Conservation (phyloP, 2,329 filamentous ascomycete species). For the Neonectria neomacrospora region DNA sequence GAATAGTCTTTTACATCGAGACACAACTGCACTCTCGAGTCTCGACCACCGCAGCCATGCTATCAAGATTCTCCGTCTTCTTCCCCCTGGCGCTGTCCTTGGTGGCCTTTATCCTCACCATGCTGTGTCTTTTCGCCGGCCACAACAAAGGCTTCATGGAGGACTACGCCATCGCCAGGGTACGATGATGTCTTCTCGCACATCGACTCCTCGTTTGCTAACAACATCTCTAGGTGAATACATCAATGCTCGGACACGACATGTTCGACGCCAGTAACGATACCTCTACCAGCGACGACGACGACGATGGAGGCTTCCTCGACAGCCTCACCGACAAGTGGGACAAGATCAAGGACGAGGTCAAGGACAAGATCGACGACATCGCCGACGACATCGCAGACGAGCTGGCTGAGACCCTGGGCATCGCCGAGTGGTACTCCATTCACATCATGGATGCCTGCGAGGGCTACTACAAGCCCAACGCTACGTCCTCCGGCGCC, state of each 20-base stretch:
- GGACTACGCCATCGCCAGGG: constrained; percentile 55
- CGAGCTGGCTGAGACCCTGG: constrained; percentile 55
- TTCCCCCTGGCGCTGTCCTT: constrained; percentile 53
- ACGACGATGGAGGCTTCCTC: constrained; percentile 44
- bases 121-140: constrained; percentile 55
- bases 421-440: constrained; percentile 63
- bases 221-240: constrained; percentile 48
- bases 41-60: constrained; percentile 29
- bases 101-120: constrained; percentile 53
- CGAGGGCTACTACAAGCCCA: constrained; percentile 58
- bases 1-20: not conserved
- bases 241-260: constrained; percentile 52
- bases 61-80: constrained; percentile 47
- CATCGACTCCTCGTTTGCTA: not conserved
- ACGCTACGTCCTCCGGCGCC: constrained; percentile 51
- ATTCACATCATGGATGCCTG: constrained; percentile 61
- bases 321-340: constrained; percentile 45
- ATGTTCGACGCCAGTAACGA: constrained; percentile 41
- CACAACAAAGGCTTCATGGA: constrained; percentile 56
- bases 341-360: constrained; percentile 48
- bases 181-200: constrained; percentile 35
- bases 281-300: constrained; percentile 39
- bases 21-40: not conserved
- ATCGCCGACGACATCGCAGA: constrained; percentile 54
- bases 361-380: constrained; percentile 53